Base-by-base conservation (phyloP, 176 grass and related monocot species). In the Carex kokanica region DNA sequence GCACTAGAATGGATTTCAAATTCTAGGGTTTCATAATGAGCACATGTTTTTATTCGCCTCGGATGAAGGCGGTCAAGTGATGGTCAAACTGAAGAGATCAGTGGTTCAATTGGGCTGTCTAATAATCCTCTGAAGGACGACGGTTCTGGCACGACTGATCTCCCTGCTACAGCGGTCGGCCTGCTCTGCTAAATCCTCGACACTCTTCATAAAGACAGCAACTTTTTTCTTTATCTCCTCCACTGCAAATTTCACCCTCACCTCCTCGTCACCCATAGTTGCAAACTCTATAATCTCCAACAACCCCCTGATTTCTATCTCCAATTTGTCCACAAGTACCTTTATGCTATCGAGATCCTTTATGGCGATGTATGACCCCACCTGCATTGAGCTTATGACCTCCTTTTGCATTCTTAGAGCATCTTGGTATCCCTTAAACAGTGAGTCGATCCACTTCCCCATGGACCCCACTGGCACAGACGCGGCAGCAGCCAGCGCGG, bases 111-210 rank as follows among this genome's bases (percentile, higher is more conserved):
- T 94, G 24, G 90, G 95, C 9, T 92, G 82, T 27, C 88, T 61
- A 77, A 98, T 98, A 74, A 98, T 98, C 83, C 91, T 90, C 74
- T 95, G 96, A 49, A 95, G 81, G 57, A 93, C 93, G 0, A 95
- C 96, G 0, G 93, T 98, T 29, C 93, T 91, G 61, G 96, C 96
- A 31, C 84, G 88, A 16, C 93, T 88, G 59, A 98, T 98, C 64
- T 98, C 91, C 16, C 96, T 93, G 84, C 93, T 98, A 85, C 95
- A 95, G 64, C 80, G 87, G 45, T 95, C 93, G 1, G 91, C 84
- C 60, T 98, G 92, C 70, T 93, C 89, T 43, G 87, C 91, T 43
- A 98, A 94, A 85, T 90, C 84, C 64, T 95, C 95, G 8, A 95
- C 87, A 65, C 93, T 98, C 75, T 93, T 91, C 90, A 91, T 93